Conservation (phyloP, 2,329 filamentous ascomycete species). For the Apiospora phragmitis region DNA sequence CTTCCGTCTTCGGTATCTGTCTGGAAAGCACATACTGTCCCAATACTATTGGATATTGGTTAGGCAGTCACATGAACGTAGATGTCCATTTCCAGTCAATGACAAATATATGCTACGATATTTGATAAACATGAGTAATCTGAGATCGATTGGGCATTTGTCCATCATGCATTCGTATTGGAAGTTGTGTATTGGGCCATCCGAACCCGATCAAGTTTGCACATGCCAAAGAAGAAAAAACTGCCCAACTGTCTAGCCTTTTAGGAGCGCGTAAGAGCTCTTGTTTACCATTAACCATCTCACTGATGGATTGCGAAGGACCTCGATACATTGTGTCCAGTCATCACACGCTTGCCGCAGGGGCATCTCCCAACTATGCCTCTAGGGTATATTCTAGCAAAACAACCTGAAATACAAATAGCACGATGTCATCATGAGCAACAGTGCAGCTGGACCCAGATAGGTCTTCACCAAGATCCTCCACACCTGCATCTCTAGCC, state of each 20-base stretch:
- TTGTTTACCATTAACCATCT: neutral
- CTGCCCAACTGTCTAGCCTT: neutral
- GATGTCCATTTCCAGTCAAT: neutral
- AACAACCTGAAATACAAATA: neutral
- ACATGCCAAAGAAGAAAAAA: neutral
- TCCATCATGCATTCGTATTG: neutral
- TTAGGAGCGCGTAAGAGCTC: neutral
- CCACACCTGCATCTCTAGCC: neutral
- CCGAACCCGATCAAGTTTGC: neutral
- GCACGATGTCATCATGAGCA: neutral
- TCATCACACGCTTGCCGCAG: neutral
- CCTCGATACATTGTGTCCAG: neutral
- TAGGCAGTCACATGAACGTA: neutral
- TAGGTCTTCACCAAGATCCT: neutral
- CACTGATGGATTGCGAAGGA: neutral
- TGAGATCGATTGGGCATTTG: neutral
- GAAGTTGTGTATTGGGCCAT: neutral
- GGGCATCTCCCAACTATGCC: neutral
- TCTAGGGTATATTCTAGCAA: conserved; percentile 6
- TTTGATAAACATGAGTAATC: neutral
- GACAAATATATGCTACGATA: neutral
- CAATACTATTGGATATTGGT: no score
- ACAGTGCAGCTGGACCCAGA: neutral
- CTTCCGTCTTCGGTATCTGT: neutral
- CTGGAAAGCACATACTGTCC: no score